These are phyloP conservation scores for Tetragonia tetragonoides DNA, from an alignment of 148 eudicot genomes.

Conservation along the genomic window DNA sequence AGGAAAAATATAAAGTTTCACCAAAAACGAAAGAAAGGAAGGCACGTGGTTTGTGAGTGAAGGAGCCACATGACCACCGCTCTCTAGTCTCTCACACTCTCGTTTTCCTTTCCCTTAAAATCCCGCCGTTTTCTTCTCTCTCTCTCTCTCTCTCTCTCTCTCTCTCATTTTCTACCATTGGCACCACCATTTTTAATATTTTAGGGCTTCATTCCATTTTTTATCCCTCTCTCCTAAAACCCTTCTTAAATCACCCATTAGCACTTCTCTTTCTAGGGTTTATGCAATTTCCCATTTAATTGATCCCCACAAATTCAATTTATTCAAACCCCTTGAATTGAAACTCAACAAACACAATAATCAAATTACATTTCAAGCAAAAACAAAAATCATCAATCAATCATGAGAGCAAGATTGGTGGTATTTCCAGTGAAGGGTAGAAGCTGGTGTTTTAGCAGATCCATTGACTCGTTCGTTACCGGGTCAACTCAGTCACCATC, in stretches of 20 bases:
- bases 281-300: neutral
- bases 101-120: neutral
- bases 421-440: slow-evolving; percentile 91
- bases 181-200: neutral
- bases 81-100: neutral
- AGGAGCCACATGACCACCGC: neutral
- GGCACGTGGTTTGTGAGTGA: neutral
- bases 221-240: neutral
- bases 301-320: no score
- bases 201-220: slow-evolving; percentile 8
- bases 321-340: no score
- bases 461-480: slow-evolving; percentile 44
- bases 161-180: neutral
- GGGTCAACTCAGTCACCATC: slow-evolving; percentile 23
- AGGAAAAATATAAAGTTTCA: neutral
- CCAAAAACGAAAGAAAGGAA: neutral
- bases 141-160: neutral
- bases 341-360: neutral
- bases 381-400: neutral
- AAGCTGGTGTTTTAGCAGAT: slow-evolving; percentile 83
- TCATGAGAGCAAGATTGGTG: slow-evolving; percentile 67
- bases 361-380: neutral
- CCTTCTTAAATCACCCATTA: neutral
- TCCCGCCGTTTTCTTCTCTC: slow-evolving; percentile 18
- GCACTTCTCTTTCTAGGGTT: slow-evolving; percentile 17